A percentile compares a stretch with the other conserved stretches of the same genome.
phyloP scores from a whole-genome alignment of 345 rosid genomes.

The Hirschfeldia incana region DNA sequence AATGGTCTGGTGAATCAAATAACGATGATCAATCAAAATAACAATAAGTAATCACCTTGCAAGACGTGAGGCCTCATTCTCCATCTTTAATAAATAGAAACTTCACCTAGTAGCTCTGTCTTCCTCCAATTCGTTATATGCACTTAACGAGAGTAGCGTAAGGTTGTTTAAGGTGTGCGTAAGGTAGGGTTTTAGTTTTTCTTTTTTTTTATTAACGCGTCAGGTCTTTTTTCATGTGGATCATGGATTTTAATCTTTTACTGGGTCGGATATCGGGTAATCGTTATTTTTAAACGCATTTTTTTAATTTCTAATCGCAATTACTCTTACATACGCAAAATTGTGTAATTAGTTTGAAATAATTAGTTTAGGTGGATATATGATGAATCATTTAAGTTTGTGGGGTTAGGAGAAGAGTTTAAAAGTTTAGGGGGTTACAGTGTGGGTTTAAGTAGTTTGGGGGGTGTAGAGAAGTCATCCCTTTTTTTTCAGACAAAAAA shows the following conservation, averaged over 20 bases:
- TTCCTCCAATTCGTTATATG: not conserved
- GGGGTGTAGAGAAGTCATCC: too few species aligned
- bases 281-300: not conserved
- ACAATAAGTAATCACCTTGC: too few species aligned
- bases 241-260: not conserved
- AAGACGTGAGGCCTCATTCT: not conserved
- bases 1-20: not conserved
- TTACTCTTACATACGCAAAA: not conserved
- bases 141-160: not conserved
- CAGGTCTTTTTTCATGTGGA: not conserved
- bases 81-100: not conserved
- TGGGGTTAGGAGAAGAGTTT: too few species aligned
- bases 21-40: too few species aligned
- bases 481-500: too few species aligned
- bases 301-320: not conserved
- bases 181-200: not conserved
- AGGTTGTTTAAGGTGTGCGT: not conserved
- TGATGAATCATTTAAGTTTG: not conserved
- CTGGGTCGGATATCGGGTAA: not conserved
- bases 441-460: too few species aligned
- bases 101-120: not conserved
- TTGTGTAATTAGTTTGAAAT: not conserved
- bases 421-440: too few species aligned
- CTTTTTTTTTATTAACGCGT: too few species aligned
- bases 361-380: not conserved